Evolutionary conservation across 441 rosid genomes (phyloP), one percentile per base, ranked within the genome.

Genomic region (Arabidopsis hybrid): DNA sequence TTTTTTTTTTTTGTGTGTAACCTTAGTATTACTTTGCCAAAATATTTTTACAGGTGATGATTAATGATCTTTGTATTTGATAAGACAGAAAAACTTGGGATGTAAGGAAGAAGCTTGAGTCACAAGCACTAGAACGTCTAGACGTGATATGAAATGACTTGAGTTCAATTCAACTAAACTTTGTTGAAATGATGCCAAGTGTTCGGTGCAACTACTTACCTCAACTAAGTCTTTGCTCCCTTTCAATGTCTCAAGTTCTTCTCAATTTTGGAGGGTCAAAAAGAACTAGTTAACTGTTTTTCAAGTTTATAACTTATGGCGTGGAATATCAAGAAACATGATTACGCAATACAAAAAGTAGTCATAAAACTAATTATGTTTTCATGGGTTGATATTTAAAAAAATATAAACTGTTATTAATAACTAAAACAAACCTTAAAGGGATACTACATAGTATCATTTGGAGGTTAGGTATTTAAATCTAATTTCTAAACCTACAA

Each of bases 161-260:
- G 53, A 63, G 3, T 56, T 57, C 46, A 62, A 56, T 69, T 69
- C 74, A 75, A 75, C 65, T 55, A 53, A 17, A 62, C 59, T 69
- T 69, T 46, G 65, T 75, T 69, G 74, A 75, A 53, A 75, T 29
- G 42, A 56, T 75, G 35, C 10, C 3, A 45, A 62, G 58, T 46
- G 79, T 69, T 75, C 65, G 79, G 74, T 75, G 79, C 39, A 76
- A 76, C 75, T 56, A 76, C 75, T 69, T 8, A 60, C 61, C 74
- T 62, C 65, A 76, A 57, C 79, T 17, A 69, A 61, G 60, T 46
- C 18, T 38, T 49, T 43, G 21, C 5, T 62, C 51, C 64, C 47
- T 74, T 67, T 60, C 62, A 32, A 29, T 67, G 58, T 40, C 76
- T 32, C 69, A 39, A 29, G 29, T 36, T 64, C 71, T 58, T 31